Evolutionary conservation across 768 basidiomycete genomes (phyloP), one percentile per base, ranked within the genome.

Genomic region (Suillus clintonianus): DNA sequence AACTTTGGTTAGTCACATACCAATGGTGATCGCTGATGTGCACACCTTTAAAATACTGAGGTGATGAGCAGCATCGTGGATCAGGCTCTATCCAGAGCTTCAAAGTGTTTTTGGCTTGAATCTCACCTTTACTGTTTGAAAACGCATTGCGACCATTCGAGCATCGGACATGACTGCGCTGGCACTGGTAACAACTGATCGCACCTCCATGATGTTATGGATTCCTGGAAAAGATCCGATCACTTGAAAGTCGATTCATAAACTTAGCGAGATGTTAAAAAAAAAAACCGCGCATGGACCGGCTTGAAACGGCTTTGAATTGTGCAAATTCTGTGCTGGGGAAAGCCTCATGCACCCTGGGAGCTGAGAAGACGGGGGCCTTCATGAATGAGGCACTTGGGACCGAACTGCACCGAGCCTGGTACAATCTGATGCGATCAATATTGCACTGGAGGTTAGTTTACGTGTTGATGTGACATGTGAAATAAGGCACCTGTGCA

Each of bases 391-490:
- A 57, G 39, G 10, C 17, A 17, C 14, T 55, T 34, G n/a, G n/a
- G 19, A 54, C 22, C n/a, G 22, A 22, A 14, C n/a, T 36, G 54
- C 14, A 27, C 15, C 27, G 14, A 17, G 24, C 24, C 5, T 50
- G 48, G 8, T 14, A 27, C 4, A 37, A 24, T 36, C 36, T 56
- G 37, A 39, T 39, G 37, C 17, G 24, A 57, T 57, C 55, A 57
- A 37, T 57, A 41, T 19, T 27, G 24, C 37, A 8, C 10, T 37
- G 55, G 5, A 56, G 22, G 37, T 19, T 37, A 27, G 5, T 27
- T 57, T 57, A 57, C 56, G 56, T 57, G 55, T 39, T 24, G 24
- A 27, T 56, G 56, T 19, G 55, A 56, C 34, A 17, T 39, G 24
- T 57, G 30, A 57, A 39, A 57, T 27, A 39, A 50, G 47, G 5